A percentile compares a stretch with the other conserved stretches of the same genome.
Evolutionary conservation across 805 yeast species (phyloP).

Genomic region (Ascoidea asiatica): DNA sequence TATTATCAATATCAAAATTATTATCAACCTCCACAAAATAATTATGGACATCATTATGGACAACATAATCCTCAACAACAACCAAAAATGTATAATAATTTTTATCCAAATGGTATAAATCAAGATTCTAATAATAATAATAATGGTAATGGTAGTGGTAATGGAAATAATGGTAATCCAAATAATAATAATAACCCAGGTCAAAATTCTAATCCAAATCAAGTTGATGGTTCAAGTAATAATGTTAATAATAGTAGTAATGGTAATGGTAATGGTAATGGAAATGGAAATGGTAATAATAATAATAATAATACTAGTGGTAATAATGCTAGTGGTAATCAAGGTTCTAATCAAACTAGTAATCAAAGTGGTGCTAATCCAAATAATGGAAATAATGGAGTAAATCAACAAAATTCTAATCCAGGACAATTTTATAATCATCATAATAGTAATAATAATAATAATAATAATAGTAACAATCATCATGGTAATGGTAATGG

Average conservation of each 20-base stretch:
- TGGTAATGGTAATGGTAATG: too few relatives aligned
- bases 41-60: constrained; percentile 3
- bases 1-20: constrained; percentile 14
- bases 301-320: background rate
- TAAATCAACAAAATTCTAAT: too few relatives aligned
- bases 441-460: background rate
- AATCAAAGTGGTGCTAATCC: background rate
- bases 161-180: background rate
- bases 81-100: constrained; percentile 11
- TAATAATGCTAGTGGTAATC: background rate
- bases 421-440: background rate
- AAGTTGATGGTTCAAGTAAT: background rate
- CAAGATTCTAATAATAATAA: background rate
- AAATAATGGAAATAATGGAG: too few relatives aligned
- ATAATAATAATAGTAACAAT: background rate
- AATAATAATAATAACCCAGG: background rate
- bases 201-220: background rate
- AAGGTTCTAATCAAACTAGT: background rate
- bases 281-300: background rate
- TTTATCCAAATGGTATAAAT: constrained; percentile 2
- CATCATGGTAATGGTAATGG: background rate
- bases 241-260: too few relatives aligned
- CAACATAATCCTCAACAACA: constrained; percentile 11
- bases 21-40: constrained; percentile 10
- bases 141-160: background rate